Evolutionary conservation across 2,329 filamentous ascomycete species (phyloP), one percentile per base, ranked within the genome.

Genomic region (Colletotrichum salicis): DNA sequence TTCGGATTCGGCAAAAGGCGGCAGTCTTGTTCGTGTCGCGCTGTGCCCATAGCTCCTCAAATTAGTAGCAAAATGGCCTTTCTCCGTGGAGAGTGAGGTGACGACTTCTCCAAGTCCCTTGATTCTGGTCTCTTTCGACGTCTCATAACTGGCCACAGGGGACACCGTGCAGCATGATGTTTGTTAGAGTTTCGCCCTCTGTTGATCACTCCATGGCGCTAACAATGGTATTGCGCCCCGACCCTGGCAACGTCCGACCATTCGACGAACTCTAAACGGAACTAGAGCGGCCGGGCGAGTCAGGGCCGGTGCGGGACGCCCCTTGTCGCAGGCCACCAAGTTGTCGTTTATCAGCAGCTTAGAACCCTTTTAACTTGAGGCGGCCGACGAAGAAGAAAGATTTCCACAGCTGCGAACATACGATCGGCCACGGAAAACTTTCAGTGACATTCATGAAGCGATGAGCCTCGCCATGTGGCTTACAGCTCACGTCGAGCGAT

Each of bases 221-320:
- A 35, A 24, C 52, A 59, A 60, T 31, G 60, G 59, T 35, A 15
- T 55, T 59, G n/a, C 64, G 64, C 65, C 54, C 48, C 45, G 35
- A 54, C 45, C 64, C 54, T 64, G 48, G 45, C 31, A 64, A 59
- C 22, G 27, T 59, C 59, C 59, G 59, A 69, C 65, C 65, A 63
- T 29, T 24, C 27, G 54, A 64, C 27, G 45, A 71, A 71, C 69
- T 69, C 64, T 69, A 63, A 48, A 29, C 55, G 48, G 64, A 37
- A 56, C 24, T 33, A 59, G 22, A 33, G 41, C 54, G 54, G 19
- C 35, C 59, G 69, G 58, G 45, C 65, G 65, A 71, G 59, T 71
- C 69, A 69, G 65, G 35, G 22, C 35, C 22, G n/a, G 19, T 37
- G 55, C 29, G 35, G 48, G 59, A 64, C 31, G 45, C n/a, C 19